Base-by-base conservation (phyloP, 768 basidiomycete genomes). In the Coprinellus micaceus region DNA sequence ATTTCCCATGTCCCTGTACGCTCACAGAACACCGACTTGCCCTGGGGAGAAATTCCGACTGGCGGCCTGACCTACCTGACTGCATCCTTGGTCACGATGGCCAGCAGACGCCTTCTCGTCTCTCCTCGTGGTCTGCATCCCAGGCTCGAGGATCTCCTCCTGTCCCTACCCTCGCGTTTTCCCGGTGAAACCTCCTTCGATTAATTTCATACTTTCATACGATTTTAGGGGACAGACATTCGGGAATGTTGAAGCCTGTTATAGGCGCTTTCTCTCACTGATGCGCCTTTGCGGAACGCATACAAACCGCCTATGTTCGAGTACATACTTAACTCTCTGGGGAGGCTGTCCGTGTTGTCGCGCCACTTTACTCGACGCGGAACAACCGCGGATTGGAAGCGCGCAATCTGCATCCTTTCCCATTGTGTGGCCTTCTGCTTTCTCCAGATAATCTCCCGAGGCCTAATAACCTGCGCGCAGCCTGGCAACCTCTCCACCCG, bases 381-480 rank as follows among this genome's bases (percentile, higher is more conserved):
- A 47, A 22, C 6, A 26, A 47, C 45, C n/a, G 22, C 46, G 46
- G 41, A 37, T 22, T 7, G 41, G 46, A 47, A 47, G 46, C 46
- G 24, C 25, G 19, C 37, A 17, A 13, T 44, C 21, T 7, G 21
- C 7, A 44, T 7, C 11, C 41, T 19, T 10, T 10, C 41, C 19
- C 41, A 28, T 28, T 28, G 12, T 9, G 12, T 4, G 46, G 12
- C 46, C 25, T 47, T 47, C 22, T 19, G 11, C 15, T 25, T 47
- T 47, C 25, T 47, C 36, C 46, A 47, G 46, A 47, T 26, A 47
- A 47, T 47, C 46, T 19, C 46, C 46, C 46, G 46, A 47, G 25
- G 22, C 12, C 2, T 28, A 47, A 12, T 19, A 22, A 13, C 22
- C 25, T n/a, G 10, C 7, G 22, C 24, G 46, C 12, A 11, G 7